phyloP scores from a whole-genome alignment of 164 flowering plant species.

The Umbilicus rupestris region DNA sequence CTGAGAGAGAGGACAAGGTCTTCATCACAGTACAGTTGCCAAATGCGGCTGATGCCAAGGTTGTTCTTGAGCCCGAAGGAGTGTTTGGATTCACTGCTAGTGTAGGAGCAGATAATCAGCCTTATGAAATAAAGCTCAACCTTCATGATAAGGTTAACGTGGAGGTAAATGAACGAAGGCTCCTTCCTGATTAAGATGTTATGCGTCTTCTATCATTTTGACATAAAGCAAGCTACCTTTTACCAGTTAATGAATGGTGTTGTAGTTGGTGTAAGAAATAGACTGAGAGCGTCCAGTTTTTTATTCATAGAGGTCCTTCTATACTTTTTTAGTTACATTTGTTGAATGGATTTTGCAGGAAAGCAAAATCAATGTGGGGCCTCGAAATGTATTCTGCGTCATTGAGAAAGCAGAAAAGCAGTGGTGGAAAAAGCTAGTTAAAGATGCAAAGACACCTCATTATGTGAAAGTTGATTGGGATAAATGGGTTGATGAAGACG shows the following conservation, averaged over 20 bases:
- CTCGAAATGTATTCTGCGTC: slow-evolving; percentile 58
- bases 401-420: slow-evolving; percentile 70
- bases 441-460: slow-evolving; percentile 61
- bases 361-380: slow-evolving; percentile 69
- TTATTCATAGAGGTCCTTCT: too few species aligned
- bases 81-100: slow-evolving; percentile 58
- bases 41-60: slow-evolving; percentile 67
- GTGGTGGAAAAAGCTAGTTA: slow-evolving; percentile 83
- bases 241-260: not conserved
- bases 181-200: not conserved
- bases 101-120: slow-evolving; percentile 45
- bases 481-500: slow-evolving; percentile 97
- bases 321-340: too few species aligned
- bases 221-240: not conserved
- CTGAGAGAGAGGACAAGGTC: slow-evolving; percentile 69
- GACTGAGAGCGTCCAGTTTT: too few species aligned
- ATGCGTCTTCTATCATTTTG: not conserved
- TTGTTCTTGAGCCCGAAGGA: slow-evolving; percentile 83
- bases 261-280: not conserved
- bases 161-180: slow-evolving; percentile 38
- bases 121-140: slow-evolving; percentile 72
- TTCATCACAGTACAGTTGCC: slow-evolving; percentile 63
- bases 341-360: slow-evolving; percentile 31
- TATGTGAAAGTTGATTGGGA: slow-evolving; percentile 91
- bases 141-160: slow-evolving; percentile 77